Evolutionary conservation across 1,139 yeast species (phyloP).

Genomic region (Sugiyamaella pinicola): DNA sequence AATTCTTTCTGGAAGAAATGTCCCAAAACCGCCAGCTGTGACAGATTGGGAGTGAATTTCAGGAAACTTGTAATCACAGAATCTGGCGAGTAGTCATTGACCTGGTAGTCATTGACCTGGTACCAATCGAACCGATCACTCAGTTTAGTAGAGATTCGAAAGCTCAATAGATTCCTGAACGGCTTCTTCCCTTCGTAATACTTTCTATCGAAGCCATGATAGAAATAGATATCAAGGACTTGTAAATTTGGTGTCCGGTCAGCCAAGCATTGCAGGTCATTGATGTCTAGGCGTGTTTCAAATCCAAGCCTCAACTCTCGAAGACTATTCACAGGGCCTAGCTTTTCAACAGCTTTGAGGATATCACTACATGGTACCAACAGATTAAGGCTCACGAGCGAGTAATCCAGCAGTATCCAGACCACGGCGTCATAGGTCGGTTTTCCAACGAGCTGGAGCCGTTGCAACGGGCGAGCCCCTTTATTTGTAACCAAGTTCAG

Average conservation of each 20-base stretch:
- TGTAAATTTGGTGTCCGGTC: slow-evolving; percentile 4
- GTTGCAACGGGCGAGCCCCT: not conserved
- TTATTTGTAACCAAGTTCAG: not conserved
- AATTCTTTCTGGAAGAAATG: slow-evolving; percentile 6
- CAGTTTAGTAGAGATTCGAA: slow-evolving; percentile 2
- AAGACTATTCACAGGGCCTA: not conserved
- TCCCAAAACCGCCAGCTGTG: slow-evolving; percentile 4
- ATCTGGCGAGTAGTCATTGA: too few species aligned
- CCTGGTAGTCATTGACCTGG: not conserved
- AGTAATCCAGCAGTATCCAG: not conserved
- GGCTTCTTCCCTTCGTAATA: not conserved
- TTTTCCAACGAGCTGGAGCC: not conserved
- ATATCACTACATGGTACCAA: slow-evolving; percentile 1
- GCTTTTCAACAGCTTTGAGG: not conserved
- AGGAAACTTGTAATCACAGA: not conserved
- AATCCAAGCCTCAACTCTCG: slow-evolving; percentile 5
- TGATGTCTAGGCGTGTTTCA: not conserved
- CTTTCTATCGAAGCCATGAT: not conserved
- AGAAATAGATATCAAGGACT: slow-evolving; percentile 1
- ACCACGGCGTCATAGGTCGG: not conserved
- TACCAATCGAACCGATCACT: slow-evolving; percentile 13
- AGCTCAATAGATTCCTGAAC: not conserved
- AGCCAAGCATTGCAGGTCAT: slow-evolving; percentile 2
- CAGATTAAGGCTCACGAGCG: not conserved
- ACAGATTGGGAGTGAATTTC: slow-evolving; percentile 6